Evolutionary conservation across 1,284 basidiomycete species (phyloP).

Genomic region (Xanthoconium separans): DNA sequence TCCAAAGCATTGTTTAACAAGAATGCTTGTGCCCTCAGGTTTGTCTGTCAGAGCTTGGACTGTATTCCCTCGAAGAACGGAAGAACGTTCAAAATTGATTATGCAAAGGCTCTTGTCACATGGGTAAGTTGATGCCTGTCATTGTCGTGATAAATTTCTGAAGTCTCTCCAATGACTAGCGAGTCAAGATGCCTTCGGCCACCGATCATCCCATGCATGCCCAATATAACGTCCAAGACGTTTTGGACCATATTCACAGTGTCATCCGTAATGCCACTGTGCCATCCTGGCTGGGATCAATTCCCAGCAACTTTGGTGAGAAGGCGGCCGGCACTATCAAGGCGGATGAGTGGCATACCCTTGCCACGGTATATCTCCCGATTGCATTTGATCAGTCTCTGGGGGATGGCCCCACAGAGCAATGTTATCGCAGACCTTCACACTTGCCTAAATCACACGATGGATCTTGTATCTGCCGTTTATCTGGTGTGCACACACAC

Average conservation of each 20-base stretch:
- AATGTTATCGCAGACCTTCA: neutral
- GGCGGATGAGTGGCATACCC: conserved; percentile 33
- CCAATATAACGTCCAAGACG: neutral
- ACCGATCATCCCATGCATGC: neutral
- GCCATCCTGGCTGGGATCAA: conserved; percentile 32
- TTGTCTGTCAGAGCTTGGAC: neutral
- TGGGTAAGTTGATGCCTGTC: neutral
- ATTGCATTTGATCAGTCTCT: conserved; percentile 28
- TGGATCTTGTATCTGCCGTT: conserved; percentile 3
- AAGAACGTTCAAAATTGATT: neutral
- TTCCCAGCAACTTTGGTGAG: conserved; percentile 33
- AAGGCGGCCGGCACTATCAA: conserved; percentile 29
- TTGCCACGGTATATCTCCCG: conserved; percentile 33
- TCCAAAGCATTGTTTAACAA: too few relatives aligned
- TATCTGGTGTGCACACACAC: neutral
- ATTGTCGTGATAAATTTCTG: neutral
- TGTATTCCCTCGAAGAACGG: neutral
- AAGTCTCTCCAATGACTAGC: neutral
- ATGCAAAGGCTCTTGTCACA: neutral
- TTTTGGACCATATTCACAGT: neutral
- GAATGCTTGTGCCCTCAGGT: neutral
- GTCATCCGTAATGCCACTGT: conserved; percentile 27
- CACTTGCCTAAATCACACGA: conserved; percentile 10
- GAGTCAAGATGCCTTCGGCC: neutral
- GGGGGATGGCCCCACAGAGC: conserved; percentile 3